Base-by-base conservation (phyloP, 257 asterid species). In the Mitragyna speciosa region DNA sequence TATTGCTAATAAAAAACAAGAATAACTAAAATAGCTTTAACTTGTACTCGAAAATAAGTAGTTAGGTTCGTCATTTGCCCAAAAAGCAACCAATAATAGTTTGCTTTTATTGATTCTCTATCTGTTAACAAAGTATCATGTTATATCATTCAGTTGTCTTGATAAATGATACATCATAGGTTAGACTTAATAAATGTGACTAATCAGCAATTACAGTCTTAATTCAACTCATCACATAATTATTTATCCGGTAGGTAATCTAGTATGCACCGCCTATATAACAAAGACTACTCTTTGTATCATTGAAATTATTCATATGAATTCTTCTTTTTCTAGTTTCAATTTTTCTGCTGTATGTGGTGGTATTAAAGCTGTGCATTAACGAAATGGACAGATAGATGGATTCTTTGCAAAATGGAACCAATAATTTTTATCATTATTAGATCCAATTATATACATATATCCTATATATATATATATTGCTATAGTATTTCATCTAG, bases 371-470 rank as follows among this genome's bases (percentile, higher is more conserved):
- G 52, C 52, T 70, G n/a, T 41, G 39, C 54, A 26, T 70, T 52
- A 70, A 51, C 31, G 19, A 20, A 19, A 70, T 70, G 6, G 51
- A 43, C 30, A 20, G 12, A 47, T 9, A 20, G 61, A 71, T 47
- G 75, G 2, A 12, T 17, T 11, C 9, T 48, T 72, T 22, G 7
- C 31, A 12, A 26, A 33, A 26, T 72, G n/a, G 26, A 72, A 72
- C 45, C 24, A 49, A 49, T 72, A 48, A 49, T 79, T 70, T 20
- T 45, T 41, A 74, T 52, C 72, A 83, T 75, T 52, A 84, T 71
- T 77, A 22, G 6, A 8, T n/a, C n/a, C n/a, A n/a, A n/a, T n/a
- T n/a, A n/a, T n/a, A n/a, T n/a, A n/a, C n/a, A n/a, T n/a, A n/a
- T n/a, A n/a, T n/a, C 65, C 47, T 56, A 36, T 22, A n/a, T 10